Evolutionary conservation across 73 alveolate genomes (phyloP), one percentile per base, ranked within the genome.

Genomic region (Paramecium sexaurelia): DNA sequence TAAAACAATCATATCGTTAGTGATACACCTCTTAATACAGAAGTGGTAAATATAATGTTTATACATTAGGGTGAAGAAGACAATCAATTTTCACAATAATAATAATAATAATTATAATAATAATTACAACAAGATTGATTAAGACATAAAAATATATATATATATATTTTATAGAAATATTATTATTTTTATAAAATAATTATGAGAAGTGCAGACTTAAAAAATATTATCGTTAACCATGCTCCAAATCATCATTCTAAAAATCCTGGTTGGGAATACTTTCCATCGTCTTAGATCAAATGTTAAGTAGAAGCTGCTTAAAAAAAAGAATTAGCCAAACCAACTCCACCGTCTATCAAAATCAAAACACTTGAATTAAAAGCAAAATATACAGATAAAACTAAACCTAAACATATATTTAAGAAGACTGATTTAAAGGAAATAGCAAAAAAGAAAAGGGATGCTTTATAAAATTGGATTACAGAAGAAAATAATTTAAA

Each of bases 21-120:
- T 88, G 94, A 88, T 69, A 88, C 94, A 55, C 94, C 94, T 36
- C 73, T 88, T 37, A 88, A 88, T 71, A 88, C 94, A 41, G 85
- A 88, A 88, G 94, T 55, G 85, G 94, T 68, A 40, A 29, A 61
- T 71, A 37, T 37, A 27, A 13, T 32, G 19, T 20, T 26, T 24
- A 19, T 71, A 68, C 37, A n/a, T 71, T 27, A 71, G 86, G 86
- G 56, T 37, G 86, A 71, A 71, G 86, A 71, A 29, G 83, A 61
- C 22, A 61, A 61, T 32, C 43, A 61, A 61, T 61, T 61, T 71
- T 71, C 86, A 32, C 17, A 71, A 71, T 37, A 71, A 22, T 71
- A 71, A 71, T 37, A 71, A 71, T 37, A 71, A 71, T 37, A 71
- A 71, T 37, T 35, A 71, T 35, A 71, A 40, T 36, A 71, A 71